phyloP scores from a whole-genome alignment of 768 basidiomycete genomes.

The Phaeotremella skinneri region DNA sequence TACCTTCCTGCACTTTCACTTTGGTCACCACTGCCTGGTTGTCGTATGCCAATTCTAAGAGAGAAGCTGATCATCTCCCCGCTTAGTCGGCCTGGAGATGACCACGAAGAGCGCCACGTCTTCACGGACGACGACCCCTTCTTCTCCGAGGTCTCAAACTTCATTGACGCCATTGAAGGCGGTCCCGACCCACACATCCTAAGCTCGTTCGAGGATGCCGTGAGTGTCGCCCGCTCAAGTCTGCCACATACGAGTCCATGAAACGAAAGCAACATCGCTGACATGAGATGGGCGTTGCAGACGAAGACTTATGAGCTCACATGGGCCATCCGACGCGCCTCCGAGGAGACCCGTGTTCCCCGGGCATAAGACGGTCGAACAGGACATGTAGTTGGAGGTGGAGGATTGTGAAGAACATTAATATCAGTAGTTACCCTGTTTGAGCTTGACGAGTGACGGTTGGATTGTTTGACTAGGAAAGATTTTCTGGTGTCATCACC shows the following conservation, averaged over 20 bases:
- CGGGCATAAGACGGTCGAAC: background rate
- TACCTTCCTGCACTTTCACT: slow-evolving; percentile 59
- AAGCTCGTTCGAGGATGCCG: slow-evolving; percentile 75
- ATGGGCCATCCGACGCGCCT: slow-evolving; percentile 74
- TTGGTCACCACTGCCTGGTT: slow-evolving; percentile 56
- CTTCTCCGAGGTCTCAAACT: slow-evolving; percentile 86
- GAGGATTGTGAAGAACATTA: background rate
- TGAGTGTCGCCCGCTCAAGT: slow-evolving; percentile 4
- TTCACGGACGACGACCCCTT: slow-evolving; percentile 50
- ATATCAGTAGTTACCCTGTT: too few relatives aligned
- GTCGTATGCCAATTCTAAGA: too few relatives aligned
- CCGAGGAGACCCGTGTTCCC: slow-evolving; percentile 43
- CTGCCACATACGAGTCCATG: slow-evolving; percentile 11
- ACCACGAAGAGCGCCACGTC: slow-evolving; percentile 51
- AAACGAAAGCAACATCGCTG: too few relatives aligned
- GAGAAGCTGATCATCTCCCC: slow-evolving; percentile 41
- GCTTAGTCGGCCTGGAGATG: slow-evolving; percentile 45
- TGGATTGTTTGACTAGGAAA: too few relatives aligned
- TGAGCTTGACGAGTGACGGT: too few relatives aligned
- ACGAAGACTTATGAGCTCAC: slow-evolving; percentile 86
- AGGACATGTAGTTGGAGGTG: background rate
- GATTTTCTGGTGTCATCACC: too few relatives aligned
- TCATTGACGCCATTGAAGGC: slow-evolving; percentile 83
- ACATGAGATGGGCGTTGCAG: too few relatives aligned
- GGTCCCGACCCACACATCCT: slow-evolving; percentile 79